phyloP scores from a whole-genome alignment of 2,329 filamentous ascomycete genomes.

The Coniella vitis region DNA sequence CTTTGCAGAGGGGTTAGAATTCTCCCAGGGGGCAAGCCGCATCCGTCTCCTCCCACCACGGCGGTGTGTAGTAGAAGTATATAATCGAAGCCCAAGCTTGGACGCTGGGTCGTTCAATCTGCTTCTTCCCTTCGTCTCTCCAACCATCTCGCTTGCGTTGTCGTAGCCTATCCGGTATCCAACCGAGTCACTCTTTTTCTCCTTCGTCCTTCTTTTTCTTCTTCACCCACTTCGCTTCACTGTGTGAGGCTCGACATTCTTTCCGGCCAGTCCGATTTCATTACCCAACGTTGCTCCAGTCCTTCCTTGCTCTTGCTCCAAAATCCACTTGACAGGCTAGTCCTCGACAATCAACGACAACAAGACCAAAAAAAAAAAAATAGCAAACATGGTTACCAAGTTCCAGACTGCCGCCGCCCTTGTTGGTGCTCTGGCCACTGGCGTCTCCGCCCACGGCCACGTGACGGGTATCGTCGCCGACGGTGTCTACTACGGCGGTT shows the following conservation, averaged over 20 bases:
- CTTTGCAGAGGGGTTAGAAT: too few species aligned
- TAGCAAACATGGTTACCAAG: constrained; percentile 2
- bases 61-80: neutral
- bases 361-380: neutral
- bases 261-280: neutral
- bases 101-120: neutral
- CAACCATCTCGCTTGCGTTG: neutral
- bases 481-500: constrained; percentile 10
- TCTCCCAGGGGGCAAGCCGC: too few species aligned
- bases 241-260: constrained; percentile 6
- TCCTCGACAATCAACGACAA: neutral
- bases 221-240: neutral
- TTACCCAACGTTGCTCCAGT: too few species aligned
- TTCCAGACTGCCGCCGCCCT: constrained; percentile 1
- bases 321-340: too few species aligned
- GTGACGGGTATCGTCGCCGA: constrained; percentile 11
- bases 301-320: neutral
- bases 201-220: neutral
- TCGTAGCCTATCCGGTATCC: neutral
- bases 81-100: neutral
- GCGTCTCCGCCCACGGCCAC: constrained; percentile 6
- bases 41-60: too few species aligned
- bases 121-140: neutral
- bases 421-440: constrained; percentile 3
- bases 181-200: constrained; percentile 3